phyloP scores from a whole-genome alignment of 495 filamentous ascomycete species.

The Penicillium desertorum region DNA sequence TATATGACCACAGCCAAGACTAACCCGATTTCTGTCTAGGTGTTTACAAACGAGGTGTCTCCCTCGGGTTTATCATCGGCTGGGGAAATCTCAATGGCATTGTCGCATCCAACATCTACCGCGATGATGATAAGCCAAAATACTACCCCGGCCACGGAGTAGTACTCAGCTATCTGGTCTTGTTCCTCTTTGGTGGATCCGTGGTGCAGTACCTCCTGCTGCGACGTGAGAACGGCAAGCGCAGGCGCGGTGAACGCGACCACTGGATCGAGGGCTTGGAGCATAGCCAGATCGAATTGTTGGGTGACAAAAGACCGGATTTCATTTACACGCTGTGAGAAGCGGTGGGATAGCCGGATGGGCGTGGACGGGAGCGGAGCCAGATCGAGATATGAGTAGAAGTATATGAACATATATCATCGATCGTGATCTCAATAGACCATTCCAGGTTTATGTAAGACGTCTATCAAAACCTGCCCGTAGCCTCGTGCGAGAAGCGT shows the following conservation, averaged over 20 bases:
- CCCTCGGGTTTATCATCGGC: constrained; percentile 82
- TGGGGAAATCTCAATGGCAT: constrained; percentile 94
- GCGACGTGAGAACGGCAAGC: constrained; percentile 38
- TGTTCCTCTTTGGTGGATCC: constrained; percentile 61
- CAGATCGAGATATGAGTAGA: not conserved
- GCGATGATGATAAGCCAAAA: constrained; percentile 50
- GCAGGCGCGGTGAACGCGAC: constrained; percentile 64
- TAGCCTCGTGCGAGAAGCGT: not conserved
- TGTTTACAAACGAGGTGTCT: constrained; percentile 87
- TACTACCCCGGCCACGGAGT: constrained; percentile 59
- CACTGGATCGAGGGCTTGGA: constrained; percentile 52
- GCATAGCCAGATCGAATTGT: constrained; percentile 30
- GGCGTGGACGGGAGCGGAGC: not conserved
- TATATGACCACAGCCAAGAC: not conserved
- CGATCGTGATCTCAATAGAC: not conserved
- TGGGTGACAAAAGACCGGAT: constrained; percentile 73
- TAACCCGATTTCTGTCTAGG: constrained; percentile 35
- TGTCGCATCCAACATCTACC: constrained; percentile 74
- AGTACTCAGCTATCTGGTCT: constrained; percentile 58
- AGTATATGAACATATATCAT: not conserved
- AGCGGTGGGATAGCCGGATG: not conserved
- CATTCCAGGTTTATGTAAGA: not conserved
- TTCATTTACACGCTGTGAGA: constrained; percentile 71
- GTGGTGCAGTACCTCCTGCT: constrained; percentile 67
- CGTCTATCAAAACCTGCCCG: not conserved